Evolutionary conservation across 1,284 basidiomycete species (phyloP), one percentile per base, ranked within the genome.

Genomic region (Golubevia sp.): DNA sequence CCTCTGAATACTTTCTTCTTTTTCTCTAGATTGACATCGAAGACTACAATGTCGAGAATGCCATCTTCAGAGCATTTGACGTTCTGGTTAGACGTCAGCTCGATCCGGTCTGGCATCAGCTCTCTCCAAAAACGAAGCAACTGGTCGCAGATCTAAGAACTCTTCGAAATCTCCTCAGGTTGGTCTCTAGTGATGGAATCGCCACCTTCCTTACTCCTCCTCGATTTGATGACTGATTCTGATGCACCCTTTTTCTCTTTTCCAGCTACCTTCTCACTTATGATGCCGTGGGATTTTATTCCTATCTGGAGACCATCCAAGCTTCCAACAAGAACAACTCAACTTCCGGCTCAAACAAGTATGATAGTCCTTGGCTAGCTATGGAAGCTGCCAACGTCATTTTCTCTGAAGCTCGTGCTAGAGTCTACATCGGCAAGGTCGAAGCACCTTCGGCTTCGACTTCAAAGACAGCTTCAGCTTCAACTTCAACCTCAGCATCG

Each of bases 61-160:
- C 94, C 0, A 94, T 99, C 74, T 98, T 98, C 84, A 89, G 90
- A 27, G 93, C 92, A 1, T 99, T 99, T 79, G 96, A 99, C 77
- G 87, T 89, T 23, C 88, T 97, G 58, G 94, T 98, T 1, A 89
- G 95, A 7, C 88, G 90, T 51, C 92, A 94, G 74, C 88, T 99
- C 3, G 92, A 97, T 81, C 89, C 94, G 0, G 91, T 97, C 2
- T 99, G 97, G 97, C 94, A 99, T 84, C 92, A 93, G 84, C 93
- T 97, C 25, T 93, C 94, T 1, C 90, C 92, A 2, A 91, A 90
- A 72, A 99, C 94, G 0, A 94, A 94, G 76, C 92, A 94, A 67
- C 89, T 98, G 11, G 94, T 98, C 4, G 88, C 88, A 56, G 96
- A 99, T 77, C 87, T 99, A 3, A 90, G 91, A 0, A 92, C 91